Base-by-base conservation (phyloP, 2,329 filamentous ascomycete species). In the Pezicula carpinea region DNA sequence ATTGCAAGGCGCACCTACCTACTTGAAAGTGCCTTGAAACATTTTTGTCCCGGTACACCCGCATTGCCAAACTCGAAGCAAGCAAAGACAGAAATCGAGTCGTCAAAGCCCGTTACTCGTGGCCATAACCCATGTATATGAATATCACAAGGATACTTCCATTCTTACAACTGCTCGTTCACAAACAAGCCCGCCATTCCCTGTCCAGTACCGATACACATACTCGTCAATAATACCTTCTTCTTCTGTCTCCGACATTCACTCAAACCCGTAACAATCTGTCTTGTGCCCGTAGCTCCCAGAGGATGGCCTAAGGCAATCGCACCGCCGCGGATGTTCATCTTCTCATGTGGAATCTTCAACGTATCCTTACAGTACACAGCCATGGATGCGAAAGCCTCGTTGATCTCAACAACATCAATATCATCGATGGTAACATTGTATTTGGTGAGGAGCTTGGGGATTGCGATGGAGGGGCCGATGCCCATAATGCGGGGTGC, bases 401-500 rank as follows among this genome's bases (percentile, higher is more conserved):
- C 93, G 74, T 99, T 99, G 64, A 99, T 71, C 77, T 97, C 93
- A 58, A 92, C 76, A 31, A 97, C 78, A 63, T 99, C 93, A 52
- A 93, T 80, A 59, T 97, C 93, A 49, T 85, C 79, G 45, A 95
- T 73, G 19, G 77, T 80, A 51, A 99, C 70, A 69, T 85, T 82
- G 77, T 85, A 83, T 72, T 93, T 85, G 63, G 70, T 70, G 39
- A 99, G 79, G 23, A 99, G 82, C 80, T 99, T 99, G 53, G 82
- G 82, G 53, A 86, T 85, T 49, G 80, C 82, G 31, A 85, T 69
- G 36, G 82, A 82, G 31, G 88, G 88, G 46, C 88, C 88, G 57
- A 97, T 96, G 54, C 92, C 93, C 93, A 99, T 99, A 71, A 99
- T 90, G 54, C 93, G 80, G 5, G 93, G 93, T 1, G 93, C 82